Conservation (phyloP, 176 grass and related monocot species). For the Rhynchospora tenuis region DNA sequence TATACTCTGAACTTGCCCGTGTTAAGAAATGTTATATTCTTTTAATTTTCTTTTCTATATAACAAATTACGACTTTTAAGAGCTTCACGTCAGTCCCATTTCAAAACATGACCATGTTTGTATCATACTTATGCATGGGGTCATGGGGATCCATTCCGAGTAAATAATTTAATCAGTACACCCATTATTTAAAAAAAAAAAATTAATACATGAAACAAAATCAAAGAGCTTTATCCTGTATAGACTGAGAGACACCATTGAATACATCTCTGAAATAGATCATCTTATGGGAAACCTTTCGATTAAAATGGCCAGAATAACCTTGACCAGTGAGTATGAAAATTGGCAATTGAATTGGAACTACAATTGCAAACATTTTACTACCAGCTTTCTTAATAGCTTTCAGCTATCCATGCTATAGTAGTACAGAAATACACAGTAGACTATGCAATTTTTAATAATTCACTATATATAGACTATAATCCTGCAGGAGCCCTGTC, state of each 20-base stretch:
- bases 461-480: slow-evolving; percentile 27
- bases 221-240: neutral
- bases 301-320: neutral
- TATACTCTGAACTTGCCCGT: neutral
- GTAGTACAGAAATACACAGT: neutral
- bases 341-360: neutral
- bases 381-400: neutral
- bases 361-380: neutral
- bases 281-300: neutral
- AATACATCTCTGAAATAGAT: neutral
- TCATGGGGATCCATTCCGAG: neutral
- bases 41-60: neutral
- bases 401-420: neutral
- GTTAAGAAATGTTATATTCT: neutral
- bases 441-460: neutral
- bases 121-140: no score
- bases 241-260: neutral
- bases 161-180: neutral
- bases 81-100: neutral
- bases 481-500: slow-evolving; percentile 57
- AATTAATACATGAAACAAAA: neutral
- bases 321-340: neutral
- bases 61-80: neutral
- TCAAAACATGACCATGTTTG: neutral
- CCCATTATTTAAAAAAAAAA: no score